phyloP scores from a whole-genome alignment of 2,329 filamentous ascomycete species.

The Incumbomyces delicatus region DNA sequence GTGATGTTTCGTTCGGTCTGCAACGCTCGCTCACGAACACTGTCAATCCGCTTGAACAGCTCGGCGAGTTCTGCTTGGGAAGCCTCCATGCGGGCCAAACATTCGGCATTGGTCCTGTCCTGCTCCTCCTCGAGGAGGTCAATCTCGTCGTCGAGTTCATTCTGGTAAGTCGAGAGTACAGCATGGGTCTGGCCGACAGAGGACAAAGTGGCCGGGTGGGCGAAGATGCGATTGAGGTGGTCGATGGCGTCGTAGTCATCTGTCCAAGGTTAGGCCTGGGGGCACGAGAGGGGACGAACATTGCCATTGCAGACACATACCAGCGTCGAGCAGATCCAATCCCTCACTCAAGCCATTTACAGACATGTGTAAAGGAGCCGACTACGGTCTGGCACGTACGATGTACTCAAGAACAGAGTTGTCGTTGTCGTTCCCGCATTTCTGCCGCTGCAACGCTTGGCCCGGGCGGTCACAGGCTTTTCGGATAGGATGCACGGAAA shows the following conservation, averaged over 20 bases:
- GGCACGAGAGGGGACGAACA: neutral
- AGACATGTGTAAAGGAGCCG: conserved; percentile 4
- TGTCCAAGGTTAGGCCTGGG: conserved; percentile 24
- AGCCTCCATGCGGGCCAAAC: conserved; percentile 80
- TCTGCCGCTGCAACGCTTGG: too few relatives aligned
- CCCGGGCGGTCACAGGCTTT: too few relatives aligned
- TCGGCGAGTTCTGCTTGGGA: conserved; percentile 82
- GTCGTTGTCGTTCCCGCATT: too few relatives aligned
- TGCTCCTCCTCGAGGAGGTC: conserved; percentile 61
- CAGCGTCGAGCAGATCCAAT: conserved; percentile 36
- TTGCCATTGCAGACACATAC: conserved; percentile 22
- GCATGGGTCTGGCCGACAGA: conserved; percentile 66
- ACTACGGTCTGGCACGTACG: neutral
- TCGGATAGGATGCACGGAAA: too few relatives aligned
- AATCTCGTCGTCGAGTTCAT: conserved; percentile 75
- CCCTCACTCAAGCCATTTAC: conserved; percentile 17
- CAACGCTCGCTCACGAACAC: conserved; percentile 76
- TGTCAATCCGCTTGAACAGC: conserved; percentile 90
- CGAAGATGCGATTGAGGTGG: conserved; percentile 88
- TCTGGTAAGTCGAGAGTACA: conserved; percentile 62
- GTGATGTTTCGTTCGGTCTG: conserved; percentile 94
- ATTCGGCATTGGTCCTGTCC: conserved; percentile 75
- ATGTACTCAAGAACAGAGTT: neutral
- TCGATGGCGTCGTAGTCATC: conserved; percentile 85
- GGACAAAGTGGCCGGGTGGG: conserved; percentile 73